A percentile compares a stretch with the other conserved stretches of the same genome.
phyloP scores from a whole-genome alignment of 768 basidiomycete genomes.

The Paxillus ammoniavirescens region DNA sequence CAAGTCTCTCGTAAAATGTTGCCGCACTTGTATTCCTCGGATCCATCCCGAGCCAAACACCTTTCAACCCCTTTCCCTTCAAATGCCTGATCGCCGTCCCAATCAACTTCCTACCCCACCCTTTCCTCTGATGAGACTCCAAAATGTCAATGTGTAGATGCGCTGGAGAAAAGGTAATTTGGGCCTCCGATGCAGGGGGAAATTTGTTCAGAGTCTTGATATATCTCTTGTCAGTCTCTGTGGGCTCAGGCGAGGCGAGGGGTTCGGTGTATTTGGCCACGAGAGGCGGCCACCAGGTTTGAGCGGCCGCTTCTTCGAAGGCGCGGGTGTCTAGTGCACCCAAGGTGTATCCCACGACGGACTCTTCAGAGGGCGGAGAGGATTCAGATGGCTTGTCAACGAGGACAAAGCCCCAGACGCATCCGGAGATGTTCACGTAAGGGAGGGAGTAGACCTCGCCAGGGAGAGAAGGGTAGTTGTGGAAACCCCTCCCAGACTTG shows the following conservation, averaged over 20 bases:
- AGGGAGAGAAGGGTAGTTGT: constrained; percentile 62
- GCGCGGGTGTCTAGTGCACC: constrained; percentile 65
- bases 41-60: constrained; percentile 71
- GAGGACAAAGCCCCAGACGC: constrained; percentile 73
- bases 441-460: constrained; percentile 76
- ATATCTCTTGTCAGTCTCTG: constrained; percentile 28
- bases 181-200: constrained; percentile 46
- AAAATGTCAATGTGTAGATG: constrained; percentile 78
- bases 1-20: constrained; percentile 60
- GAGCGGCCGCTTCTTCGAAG: constrained; percentile 54
- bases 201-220: constrained; percentile 35
- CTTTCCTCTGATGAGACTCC: constrained; percentile 61
- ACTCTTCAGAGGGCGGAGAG: constrained; percentile 29
- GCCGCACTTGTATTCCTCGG: constrained; percentile 58
- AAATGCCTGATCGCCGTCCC: constrained; percentile 52
- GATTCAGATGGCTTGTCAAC: constrained; percentile 40
- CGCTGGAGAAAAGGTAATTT: constrained; percentile 64
- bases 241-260: constrained; percentile 13
- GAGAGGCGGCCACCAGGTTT: constrained; percentile 67
- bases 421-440: constrained; percentile 61
- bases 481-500: constrained; percentile 57
- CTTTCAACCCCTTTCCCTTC: constrained; percentile 41
- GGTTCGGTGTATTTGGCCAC: constrained; percentile 49
- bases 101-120: constrained; percentile 70
- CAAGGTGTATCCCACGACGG: constrained; percentile 70